These are phyloP conservation scores for Fusarium agapanthi DNA, from an alignment of 2,329 filamentous ascomycete genomes.

Conservation along the genomic window DNA sequence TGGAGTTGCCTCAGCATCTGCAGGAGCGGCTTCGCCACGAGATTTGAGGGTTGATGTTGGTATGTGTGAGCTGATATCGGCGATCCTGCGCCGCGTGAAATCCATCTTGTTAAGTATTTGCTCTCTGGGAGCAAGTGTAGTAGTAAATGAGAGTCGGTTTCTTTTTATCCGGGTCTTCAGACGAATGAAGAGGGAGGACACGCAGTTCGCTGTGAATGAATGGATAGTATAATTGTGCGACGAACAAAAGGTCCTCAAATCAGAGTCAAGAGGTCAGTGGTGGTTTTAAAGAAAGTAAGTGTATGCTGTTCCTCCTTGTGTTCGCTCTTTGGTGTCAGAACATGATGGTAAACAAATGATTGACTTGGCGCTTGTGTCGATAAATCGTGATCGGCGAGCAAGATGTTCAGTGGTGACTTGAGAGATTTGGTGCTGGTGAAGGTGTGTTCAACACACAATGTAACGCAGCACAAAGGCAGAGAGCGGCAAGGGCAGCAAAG, in stretches of 20 bases:
- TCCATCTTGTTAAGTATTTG: slow-evolving; percentile 44
- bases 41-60: slow-evolving; percentile 46
- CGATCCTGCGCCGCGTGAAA: slow-evolving; percentile 44
- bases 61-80: slow-evolving; percentile 42
- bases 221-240: slow-evolving; percentile 6
- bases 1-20: slow-evolving; percentile 54
- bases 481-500: slow-evolving; percentile 2
- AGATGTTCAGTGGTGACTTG: slow-evolving; percentile 19
- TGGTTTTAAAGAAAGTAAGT: slow-evolving; percentile 31
- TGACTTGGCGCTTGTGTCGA: slow-evolving; percentile 16
- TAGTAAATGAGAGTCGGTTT: slow-evolving; percentile 16
- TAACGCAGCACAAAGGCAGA: slow-evolving; percentile 23
- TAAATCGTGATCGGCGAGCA: slow-evolving; percentile 26
- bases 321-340: slow-evolving; percentile 34
- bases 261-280: slow-evolving; percentile 14
- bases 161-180: slow-evolving; percentile 14
- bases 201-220: slow-evolving; percentile 13
- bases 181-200: slow-evolving; percentile 18
- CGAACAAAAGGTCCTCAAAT: slow-evolving; percentile 14
- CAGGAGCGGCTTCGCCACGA: slow-evolving; percentile 41
- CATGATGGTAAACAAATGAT: slow-evolving; percentile 28
- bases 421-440: slow-evolving; percentile 7
- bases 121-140: slow-evolving; percentile 12
- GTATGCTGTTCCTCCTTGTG: slow-evolving; percentile 34
- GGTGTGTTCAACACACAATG: slow-evolving; percentile 36